Conservation (phyloP, 1,139 yeast species). For the Yamadazyma atlantica region DNA sequence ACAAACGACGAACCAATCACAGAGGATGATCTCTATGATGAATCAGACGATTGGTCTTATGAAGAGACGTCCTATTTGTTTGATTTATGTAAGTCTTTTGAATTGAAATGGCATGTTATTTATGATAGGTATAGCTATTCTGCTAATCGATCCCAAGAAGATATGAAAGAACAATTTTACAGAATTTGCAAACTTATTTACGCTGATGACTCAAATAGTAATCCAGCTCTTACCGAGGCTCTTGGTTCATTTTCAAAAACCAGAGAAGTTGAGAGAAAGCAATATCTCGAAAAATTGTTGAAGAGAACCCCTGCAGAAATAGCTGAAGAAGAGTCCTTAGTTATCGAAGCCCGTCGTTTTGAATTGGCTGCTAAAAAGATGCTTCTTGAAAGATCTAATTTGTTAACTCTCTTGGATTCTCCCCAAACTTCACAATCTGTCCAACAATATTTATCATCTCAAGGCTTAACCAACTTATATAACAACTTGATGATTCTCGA, state of each 20-base stretch:
- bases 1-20: constrained; percentile 1
- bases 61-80: constrained; percentile 79
- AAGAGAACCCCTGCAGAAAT: constrained; percentile 93
- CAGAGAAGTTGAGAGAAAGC: constrained; percentile 76
- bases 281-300: constrained; percentile 72
- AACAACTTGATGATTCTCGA: constrained; percentile 78
- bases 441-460: constrained; percentile 78
- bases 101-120: constrained; percentile 84
- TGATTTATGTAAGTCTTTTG: constrained; percentile 68
- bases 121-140: constrained; percentile 64
- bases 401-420: constrained; percentile 78
- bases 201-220: constrained; percentile 47
- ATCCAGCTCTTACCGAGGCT: constrained; percentile 49
- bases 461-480: constrained; percentile 85
- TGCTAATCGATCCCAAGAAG: constrained; percentile 57
- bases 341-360: constrained; percentile 88
- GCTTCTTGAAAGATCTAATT: constrained; percentile 76
- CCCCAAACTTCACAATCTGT: constrained; percentile 82
- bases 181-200: constrained; percentile 38
- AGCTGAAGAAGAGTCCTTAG: constrained; percentile 94
- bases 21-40: constrained; percentile 2
- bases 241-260: constrained; percentile 57
- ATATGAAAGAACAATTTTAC: constrained; percentile 81
- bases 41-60: constrained; percentile 56
- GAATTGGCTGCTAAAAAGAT: constrained; percentile 92